Percentiles rank a stretch among this genome's conserved stretches.
Evolutionary conservation across 495 filamentous ascomycete genomes (phyloP).

Genomic region (Oidiodendron maius): DNA sequence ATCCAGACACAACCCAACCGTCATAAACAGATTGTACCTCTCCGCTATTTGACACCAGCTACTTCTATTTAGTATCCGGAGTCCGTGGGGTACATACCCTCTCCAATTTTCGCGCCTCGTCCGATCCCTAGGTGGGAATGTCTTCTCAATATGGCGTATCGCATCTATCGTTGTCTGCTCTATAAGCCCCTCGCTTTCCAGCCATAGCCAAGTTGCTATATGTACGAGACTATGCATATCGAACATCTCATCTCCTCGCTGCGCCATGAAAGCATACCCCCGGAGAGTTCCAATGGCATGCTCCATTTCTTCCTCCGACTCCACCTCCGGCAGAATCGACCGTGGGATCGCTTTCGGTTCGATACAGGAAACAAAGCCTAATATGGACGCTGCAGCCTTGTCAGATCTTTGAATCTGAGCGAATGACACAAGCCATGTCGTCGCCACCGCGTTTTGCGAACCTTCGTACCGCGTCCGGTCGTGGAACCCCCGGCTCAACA

Average conservation of each 20-base stretch:
- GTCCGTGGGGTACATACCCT: slow-evolving; percentile 26
- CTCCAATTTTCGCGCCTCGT: slow-evolving; percentile 18
- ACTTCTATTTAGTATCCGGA: slow-evolving; percentile 15
- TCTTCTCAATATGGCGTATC: slow-evolving; percentile 16
- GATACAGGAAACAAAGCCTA: slow-evolving; percentile 31
- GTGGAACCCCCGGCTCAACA: slow-evolving; percentile 46
- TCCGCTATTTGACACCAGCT: slow-evolving; percentile 7
- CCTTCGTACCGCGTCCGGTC: slow-evolving; percentile 37
- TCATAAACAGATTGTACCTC: slow-evolving; percentile 14
- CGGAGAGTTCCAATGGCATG: slow-evolving; percentile 34
- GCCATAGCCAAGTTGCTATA: slow-evolving; percentile 36
- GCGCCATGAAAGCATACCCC: slow-evolving; percentile 34
- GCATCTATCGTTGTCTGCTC: slow-evolving; percentile 13
- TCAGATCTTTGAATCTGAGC: slow-evolving; percentile 33
- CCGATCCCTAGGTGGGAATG: slow-evolving; percentile 12
- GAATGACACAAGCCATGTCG: slow-evolving; percentile 52
- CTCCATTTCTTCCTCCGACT: slow-evolving; percentile 17
- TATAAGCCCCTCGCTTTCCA: slow-evolving; percentile 18
- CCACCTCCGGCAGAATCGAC: slow-evolving; percentile 6
- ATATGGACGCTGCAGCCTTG: slow-evolving; percentile 26
- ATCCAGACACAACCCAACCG: slow-evolving; percentile 14
- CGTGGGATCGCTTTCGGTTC: slow-evolving; percentile 26
- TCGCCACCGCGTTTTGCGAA: slow-evolving; percentile 43
- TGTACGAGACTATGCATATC: slow-evolving; percentile 42
- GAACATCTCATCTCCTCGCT: slow-evolving; percentile 20